These are phyloP conservation scores for Aegilops tauschii DNA, from an alignment of 176 grass and related monocot species.

Conservation along the genomic window DNA sequence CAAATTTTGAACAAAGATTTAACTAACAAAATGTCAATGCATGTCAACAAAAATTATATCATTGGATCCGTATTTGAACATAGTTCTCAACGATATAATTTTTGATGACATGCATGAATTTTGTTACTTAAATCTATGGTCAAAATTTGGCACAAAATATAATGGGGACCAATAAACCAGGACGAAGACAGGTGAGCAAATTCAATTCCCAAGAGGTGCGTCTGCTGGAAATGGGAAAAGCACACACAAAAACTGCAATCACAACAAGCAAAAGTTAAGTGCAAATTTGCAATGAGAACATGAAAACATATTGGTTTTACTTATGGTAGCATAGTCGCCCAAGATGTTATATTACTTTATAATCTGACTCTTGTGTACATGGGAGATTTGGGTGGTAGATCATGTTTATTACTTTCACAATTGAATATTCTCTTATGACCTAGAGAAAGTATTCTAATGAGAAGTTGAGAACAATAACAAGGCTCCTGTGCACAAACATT, in stretches of 20 bases:
- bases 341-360: not conserved
- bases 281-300: not conserved
- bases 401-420: not conserved
- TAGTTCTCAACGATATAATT: no score
- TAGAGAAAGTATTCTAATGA: slow-evolving; percentile 1
- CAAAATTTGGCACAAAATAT: no score
- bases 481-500: slow-evolving; percentile 9
- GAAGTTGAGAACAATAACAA: slow-evolving; percentile 12
- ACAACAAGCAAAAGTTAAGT: not conserved
- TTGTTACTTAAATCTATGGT: no score
- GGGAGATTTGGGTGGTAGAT: not conserved
- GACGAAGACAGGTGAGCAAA: not conserved
- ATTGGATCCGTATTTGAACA: no score
- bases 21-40: no score
- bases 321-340: not conserved
- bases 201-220: slow-evolving; percentile 7
- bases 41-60: no score
- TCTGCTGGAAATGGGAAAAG: not conserved
- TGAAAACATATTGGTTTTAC: not conserved
- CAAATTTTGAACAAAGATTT: no score
- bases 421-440: not conserved
- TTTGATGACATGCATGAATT: no score
- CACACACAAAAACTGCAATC: not conserved
- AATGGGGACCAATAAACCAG: no score
- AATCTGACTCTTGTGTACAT: not conserved